These are phyloP conservation scores for Nakazawaea peltata DNA, from an alignment of 805 yeast species.

Conservation along the genomic window DNA sequence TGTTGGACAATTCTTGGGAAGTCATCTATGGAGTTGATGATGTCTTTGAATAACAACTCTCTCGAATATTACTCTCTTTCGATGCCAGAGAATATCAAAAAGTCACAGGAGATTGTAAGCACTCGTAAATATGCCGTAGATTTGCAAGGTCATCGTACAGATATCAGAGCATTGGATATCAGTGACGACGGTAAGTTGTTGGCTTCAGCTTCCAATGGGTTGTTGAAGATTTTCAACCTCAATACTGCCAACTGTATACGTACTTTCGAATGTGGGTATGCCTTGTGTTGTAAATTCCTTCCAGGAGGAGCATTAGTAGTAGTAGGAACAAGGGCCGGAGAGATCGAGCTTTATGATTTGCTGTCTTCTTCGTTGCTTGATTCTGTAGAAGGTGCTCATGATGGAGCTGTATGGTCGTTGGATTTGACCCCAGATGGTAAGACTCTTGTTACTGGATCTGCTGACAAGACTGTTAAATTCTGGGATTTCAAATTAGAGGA, in stretches of 20 bases:
- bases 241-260: conserved; percentile 68
- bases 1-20: conserved; percentile 47
- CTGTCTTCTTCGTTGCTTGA: conserved; percentile 73
- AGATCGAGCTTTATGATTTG: conserved; percentile 75
- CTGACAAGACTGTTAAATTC: conserved; percentile 82
- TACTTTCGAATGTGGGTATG: conserved; percentile 84
- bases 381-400: conserved; percentile 67
- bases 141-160: conserved; percentile 81
- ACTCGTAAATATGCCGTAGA: conserved; percentile 55
- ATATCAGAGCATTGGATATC: conserved; percentile 74
- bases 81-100: conserved; percentile 49
- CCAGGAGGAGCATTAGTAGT: conserved; percentile 90
- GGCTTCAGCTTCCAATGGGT: conserved; percentile 88
- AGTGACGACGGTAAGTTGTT: conserved; percentile 74
- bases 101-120: conserved; percentile 34
- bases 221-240: conserved; percentile 82
- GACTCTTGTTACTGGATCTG: conserved; percentile 83
- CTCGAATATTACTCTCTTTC: conserved; percentile 59
- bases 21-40: conserved; percentile 42
- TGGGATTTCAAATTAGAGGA: conserved; percentile 76
- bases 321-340: conserved; percentile 84
- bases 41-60: conserved; percentile 66
- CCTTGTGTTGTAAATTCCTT: conserved; percentile 68
- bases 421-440: conserved; percentile 84
- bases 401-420: conserved; percentile 82